Conservation (phyloP, 805 yeast genomes). For the Candida anglica region DNA sequence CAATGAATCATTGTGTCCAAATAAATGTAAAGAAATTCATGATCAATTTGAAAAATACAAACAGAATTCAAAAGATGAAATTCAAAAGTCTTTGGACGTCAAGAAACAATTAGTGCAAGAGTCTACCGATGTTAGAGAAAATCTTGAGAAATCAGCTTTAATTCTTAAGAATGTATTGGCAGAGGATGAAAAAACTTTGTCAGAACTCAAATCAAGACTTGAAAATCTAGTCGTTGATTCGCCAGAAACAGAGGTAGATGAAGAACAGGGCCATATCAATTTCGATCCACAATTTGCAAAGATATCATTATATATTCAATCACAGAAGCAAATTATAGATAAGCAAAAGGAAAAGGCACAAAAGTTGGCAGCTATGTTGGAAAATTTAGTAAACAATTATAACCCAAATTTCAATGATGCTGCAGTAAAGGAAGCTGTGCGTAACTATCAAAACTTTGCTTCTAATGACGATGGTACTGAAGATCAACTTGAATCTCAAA, state of each 20-base stretch:
- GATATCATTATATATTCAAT: conserved; percentile 6
- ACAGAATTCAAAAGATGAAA: not conserved
- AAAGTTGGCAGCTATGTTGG: conserved; percentile 45
- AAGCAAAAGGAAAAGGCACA: conserved; percentile 13
- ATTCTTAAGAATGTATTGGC: conserved; percentile 13
- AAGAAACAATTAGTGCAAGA: conserved; percentile 11
- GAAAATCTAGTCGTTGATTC: conserved; percentile 2
- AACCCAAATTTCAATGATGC: conserved; percentile 84
- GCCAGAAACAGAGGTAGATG: conserved; percentile 4
- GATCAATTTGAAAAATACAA: conserved; percentile 23
- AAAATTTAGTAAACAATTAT: conserved; percentile 51
- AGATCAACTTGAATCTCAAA: not conserved
- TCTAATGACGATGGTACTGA: conserved; percentile 35
- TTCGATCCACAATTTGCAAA: conserved; percentile 13
- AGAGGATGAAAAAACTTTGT: conserved; percentile 8
- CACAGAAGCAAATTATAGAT: conserved; percentile 8
- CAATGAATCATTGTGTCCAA: conserved; percentile 46
- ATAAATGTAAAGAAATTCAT: conserved; percentile 50
- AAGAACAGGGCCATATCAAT: conserved; percentile 11
- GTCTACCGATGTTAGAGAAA: conserved; percentile 12
- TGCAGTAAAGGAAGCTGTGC: conserved; percentile 74
- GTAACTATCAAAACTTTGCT: conserved; percentile 45
- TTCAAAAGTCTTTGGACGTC: conserved; percentile 16
- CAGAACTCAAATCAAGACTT: conserved; percentile 3
- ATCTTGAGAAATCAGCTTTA: conserved; percentile 14